These are phyloP conservation scores for Agapanthus africanus DNA, from an alignment of 106 monocot genomes.

Conservation along the genomic window DNA sequence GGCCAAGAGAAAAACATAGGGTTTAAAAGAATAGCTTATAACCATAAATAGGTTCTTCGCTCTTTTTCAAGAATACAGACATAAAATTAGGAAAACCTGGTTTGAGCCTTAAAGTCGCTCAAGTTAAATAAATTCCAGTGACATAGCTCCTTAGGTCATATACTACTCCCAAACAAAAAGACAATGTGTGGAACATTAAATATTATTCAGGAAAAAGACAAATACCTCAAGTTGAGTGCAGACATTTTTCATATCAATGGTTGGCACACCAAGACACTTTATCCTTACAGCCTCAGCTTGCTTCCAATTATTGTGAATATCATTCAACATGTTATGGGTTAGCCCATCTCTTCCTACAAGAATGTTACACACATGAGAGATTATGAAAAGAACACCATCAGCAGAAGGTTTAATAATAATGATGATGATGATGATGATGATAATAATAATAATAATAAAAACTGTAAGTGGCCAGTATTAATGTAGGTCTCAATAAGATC, in stretches of 20 bases:
- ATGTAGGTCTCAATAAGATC: too few species aligned
- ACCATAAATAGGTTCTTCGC: not conserved
- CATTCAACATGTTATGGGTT: constrained; percentile 98
- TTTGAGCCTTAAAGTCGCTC: not conserved
- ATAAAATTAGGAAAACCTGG: not conserved
- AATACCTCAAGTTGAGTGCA: constrained; percentile 91
- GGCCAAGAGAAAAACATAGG: not conserved
- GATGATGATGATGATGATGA: too few species aligned
- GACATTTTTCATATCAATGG: constrained; percentile 96
- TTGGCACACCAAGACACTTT: constrained; percentile 99
- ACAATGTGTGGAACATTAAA: not conserved
- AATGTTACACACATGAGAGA: not conserved
- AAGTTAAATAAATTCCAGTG: not conserved
- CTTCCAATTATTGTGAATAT: constrained; percentile 97
- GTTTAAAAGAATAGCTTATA: not conserved
- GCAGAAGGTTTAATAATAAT: too few species aligned
- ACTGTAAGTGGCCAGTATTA: too few species aligned
- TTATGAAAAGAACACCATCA: not conserved
- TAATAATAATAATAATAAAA: too few species aligned
- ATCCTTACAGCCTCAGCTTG: constrained; percentile 80
- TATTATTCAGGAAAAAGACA: too few species aligned
- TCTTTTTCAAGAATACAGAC: not conserved
- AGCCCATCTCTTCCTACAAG: constrained; percentile 87
- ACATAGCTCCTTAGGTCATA: not conserved
- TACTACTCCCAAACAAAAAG: not conserved